Evolutionary conservation across 495 filamentous ascomycete genomes (phyloP), one percentile per base, ranked within the genome.

Genomic region (Talaromyces stipitatus): DNA sequence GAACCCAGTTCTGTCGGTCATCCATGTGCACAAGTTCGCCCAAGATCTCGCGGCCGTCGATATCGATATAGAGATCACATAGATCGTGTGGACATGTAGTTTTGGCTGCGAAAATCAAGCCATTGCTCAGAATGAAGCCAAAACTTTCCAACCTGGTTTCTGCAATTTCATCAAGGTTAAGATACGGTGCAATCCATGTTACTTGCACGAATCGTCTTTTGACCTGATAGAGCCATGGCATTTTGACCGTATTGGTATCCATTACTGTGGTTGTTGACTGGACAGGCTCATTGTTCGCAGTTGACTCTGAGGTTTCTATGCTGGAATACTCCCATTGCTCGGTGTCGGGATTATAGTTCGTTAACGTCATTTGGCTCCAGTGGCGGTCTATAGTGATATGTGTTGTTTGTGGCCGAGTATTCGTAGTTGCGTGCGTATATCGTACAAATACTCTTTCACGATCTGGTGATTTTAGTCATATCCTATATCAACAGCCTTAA

Each of bases 1-100:
- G 51, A 38, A 54, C 32, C 51, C 51, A 54, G 16, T 54, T 54
- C 12, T 54, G 51, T 29, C 51, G 28, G 32, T 54, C 2, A 18
- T 54, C 51, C 29, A 54, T 54, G 23, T 54, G 51, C 20, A 54
- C 10, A 32, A 54, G 22, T 36, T 33, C 20, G 14, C 51, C 51
- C 14, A 54, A 27, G 7, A 54, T 29, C 27, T 54, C 51, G 38
- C 51, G 51, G 9, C 51, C 51, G 5, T 54, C 51, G 23, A 54
- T 41, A 29, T 54, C 51, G 26, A 54, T 54, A 38, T 54, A 54
- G n/a, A 54, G 36, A 38, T 54, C 51, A 38, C 51, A 54, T 14
- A 54, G 29, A 38, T 54, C 51, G 26, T 54, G 51, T 3, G 51
- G 51, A 36, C 51, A 54, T 23, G 20, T 16, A n/a, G 51, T 38